Evolutionary conservation across 345 rosid species (phyloP).

Genomic region (Eucalyptus pumila): DNA sequence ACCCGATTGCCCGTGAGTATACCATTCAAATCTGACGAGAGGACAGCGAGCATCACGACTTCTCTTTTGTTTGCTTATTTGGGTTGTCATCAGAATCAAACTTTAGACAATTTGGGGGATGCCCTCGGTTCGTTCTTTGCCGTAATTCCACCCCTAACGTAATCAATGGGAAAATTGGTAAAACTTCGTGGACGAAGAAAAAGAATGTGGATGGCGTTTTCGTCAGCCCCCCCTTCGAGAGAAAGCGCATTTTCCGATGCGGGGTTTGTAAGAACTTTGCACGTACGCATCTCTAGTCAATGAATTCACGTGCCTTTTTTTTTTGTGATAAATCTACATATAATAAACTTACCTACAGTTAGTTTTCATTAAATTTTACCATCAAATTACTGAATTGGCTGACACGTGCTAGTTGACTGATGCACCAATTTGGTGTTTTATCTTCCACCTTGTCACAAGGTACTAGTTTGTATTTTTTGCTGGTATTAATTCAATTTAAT

Average conservation of each 20-base stretch:
- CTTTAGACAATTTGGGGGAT: neutral
- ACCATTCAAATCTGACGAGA: neutral
- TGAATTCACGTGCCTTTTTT: too few species aligned
- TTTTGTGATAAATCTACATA: rapidly evolving
- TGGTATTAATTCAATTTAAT: too few species aligned
- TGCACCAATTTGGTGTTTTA: too few species aligned
- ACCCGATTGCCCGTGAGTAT: neutral
- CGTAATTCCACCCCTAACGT: neutral
- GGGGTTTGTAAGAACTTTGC: neutral
- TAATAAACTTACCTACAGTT: rapidly evolving
- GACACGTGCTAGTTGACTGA: rapidly evolving
- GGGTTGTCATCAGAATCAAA: neutral
- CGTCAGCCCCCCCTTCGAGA: neutral
- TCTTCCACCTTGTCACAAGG: too few species aligned
- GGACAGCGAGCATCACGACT: neutral
- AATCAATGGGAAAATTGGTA: neutral
- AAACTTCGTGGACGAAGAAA: neutral
- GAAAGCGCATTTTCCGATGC: neutral
- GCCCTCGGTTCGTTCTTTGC: neutral
- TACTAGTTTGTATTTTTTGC: too few species aligned
- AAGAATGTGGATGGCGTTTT: neutral
- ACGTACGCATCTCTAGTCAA: neutral
- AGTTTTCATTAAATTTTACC: rapidly evolving
- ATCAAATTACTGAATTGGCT: too few species aligned
- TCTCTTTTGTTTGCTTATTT: neutral